phyloP scores from a whole-genome alignment of 345 rosid species.

The Hypericum perforatum region DNA sequence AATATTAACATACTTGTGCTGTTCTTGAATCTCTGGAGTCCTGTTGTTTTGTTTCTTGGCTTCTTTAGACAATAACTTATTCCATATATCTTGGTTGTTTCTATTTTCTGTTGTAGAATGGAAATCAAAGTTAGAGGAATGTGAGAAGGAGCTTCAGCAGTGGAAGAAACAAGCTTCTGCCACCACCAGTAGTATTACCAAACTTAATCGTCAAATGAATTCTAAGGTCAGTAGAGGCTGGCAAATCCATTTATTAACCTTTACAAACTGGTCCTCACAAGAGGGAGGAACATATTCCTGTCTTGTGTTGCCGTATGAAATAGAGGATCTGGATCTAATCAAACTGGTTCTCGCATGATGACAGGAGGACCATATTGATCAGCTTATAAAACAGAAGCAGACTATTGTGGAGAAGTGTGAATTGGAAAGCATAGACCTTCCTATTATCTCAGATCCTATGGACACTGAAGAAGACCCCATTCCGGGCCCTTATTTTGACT shows the following conservation, averaged over 20 bases:
- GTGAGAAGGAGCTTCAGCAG: slow-evolving; percentile 80
- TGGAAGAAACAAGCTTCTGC: slow-evolving; percentile 84
- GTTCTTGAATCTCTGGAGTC: no score
- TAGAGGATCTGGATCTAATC: no score
- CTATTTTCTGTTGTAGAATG: slow-evolving; percentile 39
- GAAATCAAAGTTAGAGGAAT: slow-evolving; percentile 80
- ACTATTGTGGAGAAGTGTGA: slow-evolving; percentile 81
- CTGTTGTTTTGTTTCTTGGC: background rate
- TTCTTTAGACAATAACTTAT: background rate
- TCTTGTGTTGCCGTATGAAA: no score
- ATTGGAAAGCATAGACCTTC: slow-evolving; percentile 68
- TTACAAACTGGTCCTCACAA: no score
- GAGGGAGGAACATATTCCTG: no score
- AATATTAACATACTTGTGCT: no score
- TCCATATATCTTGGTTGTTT: slow-evolving; percentile 1
- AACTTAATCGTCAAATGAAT: slow-evolving; percentile 70
- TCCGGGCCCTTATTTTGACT: slow-evolving; percentile 60
- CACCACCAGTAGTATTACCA: slow-evolving; percentile 67
- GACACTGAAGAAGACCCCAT: slow-evolving; percentile 50
- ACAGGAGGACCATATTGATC: slow-evolving; percentile 73
- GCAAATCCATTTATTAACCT: background rate
- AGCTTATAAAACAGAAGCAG: slow-evolving; percentile 54
- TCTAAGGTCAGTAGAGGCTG: slow-evolving; percentile 43
- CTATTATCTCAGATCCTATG: slow-evolving; percentile 57
- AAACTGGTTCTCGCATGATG: slow-evolving; percentile 8